Base-by-base conservation (phyloP, 768 basidiomycete genomes). In the Suillus plorans region DNA sequence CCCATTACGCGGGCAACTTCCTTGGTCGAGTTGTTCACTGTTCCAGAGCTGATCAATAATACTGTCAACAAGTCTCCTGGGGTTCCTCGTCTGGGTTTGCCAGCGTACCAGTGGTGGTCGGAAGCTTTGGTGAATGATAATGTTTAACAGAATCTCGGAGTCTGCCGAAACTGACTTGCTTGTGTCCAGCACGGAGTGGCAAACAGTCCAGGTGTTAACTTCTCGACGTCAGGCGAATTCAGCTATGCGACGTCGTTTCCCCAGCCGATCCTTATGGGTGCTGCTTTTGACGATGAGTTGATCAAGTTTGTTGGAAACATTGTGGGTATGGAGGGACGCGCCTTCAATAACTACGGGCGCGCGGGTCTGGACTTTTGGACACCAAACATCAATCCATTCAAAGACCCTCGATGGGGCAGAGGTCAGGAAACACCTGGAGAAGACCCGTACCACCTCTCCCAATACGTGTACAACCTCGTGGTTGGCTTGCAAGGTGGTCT, bases 381-480 rank as follows among this genome's bases (percentile, higher is more conserved):
- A 0, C 86, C 85, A 6, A 87, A 87, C 65, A 74, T 77, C 45
- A 75, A 74, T 64, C 72, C 86, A 0, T 87, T 87, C 79, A 85
- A 81, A 63, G 86, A 88, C 66, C 86, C 86, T 50, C 84, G 85
- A 14, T 87, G 86, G 86, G 86, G 86, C 7, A 78, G 86, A 53
- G 85, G 85, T 0, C 85, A 86, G 67, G 86, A 87, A 73, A 87
- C 86, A 0, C 86, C 85, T 7, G 86, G 86, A 61, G 86, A 88
- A 72, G 86, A 88, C 58, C 81, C 85, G 0, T 85, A 80, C 74
- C 84, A 82, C 64, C 75, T 82, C 37, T 71, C 82, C 0, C 80
- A 80, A 74, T 88, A 87, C 65, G 84, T 85, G 25, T 80, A 80
- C 69, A 81, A 81, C 67, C 78, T 86, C 55, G 79, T 88, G 28